These are phyloP conservation scores for Wallacemonas sp. DNA, from an alignment of 208 protist genomes.

Conservation along the genomic window DNA sequence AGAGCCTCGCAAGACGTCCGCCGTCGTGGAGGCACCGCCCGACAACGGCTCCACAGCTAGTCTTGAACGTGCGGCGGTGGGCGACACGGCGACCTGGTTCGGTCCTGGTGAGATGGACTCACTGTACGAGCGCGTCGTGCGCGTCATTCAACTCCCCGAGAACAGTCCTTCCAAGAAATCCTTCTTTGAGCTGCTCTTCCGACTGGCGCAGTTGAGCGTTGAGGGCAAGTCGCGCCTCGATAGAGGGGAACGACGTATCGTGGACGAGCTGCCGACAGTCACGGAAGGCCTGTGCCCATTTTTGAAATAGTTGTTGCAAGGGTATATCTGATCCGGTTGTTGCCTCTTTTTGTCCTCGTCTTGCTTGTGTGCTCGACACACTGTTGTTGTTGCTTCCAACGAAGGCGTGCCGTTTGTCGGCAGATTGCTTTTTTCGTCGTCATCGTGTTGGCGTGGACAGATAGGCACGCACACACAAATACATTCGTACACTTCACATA, in stretches of 20 bases:
- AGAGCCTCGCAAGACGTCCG: not conserved
- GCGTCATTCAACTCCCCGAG: not conserved
- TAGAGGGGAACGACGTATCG: conserved; percentile 17
- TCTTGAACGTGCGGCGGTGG: not conserved
- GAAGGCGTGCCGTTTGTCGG: not conserved
- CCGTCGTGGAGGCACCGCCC: not conserved
- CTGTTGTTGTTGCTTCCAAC: not conserved
- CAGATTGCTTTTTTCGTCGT: not conserved
- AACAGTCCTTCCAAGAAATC: conserved; percentile 4
- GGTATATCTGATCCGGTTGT: not conserved
- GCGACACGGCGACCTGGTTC: conserved; percentile 3
- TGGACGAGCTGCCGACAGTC: conserved; percentile 45
- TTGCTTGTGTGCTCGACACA: too few species aligned
- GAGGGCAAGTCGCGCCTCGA: conserved; percentile 26
- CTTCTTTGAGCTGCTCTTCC: conserved; percentile 50
- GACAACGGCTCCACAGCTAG: conserved; percentile 3
- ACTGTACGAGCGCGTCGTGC: not conserved
- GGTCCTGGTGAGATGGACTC: not conserved
- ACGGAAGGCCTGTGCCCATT: conserved; percentile 7
- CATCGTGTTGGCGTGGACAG: too few species aligned
- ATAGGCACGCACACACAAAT: too few species aligned
- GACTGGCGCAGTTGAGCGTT: conserved; percentile 43
- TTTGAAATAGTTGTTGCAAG: too few species aligned
- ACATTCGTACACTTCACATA: too few species aligned
- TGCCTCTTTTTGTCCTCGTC: not conserved